These are phyloP conservation scores for Ensete glaucum DNA, from an alignment of 176 grass and related monocot genomes.

Conservation along the genomic window DNA sequence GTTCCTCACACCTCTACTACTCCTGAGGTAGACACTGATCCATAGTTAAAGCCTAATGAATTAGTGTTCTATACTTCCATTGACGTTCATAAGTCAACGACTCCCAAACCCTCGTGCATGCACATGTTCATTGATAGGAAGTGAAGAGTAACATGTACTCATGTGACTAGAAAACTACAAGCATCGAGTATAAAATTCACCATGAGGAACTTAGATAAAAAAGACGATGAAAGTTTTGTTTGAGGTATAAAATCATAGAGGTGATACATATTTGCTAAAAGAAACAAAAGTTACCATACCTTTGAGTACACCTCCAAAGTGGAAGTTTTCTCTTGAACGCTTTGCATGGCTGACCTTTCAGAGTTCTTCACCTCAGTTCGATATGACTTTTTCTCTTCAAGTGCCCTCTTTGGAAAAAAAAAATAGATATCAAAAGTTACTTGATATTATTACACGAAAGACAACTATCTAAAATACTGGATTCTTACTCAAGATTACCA, in stretches of 20 bases:
- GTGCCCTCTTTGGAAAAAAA: constrained; percentile 33
- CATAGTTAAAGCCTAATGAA: too few species aligned
- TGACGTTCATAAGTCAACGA: neutral
- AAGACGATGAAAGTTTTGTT: neutral
- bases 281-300: constrained; percentile 27
- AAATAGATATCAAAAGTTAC: constrained; percentile 15
- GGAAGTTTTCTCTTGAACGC: constrained; percentile 51
- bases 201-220: too few species aligned
- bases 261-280: neutral
- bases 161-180: neutral
- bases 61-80: neutral
- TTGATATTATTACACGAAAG: neutral
- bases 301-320: constrained; percentile 53
- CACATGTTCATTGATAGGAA: neutral
- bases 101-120: neutral
- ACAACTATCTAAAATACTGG: neutral
- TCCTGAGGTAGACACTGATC: too few species aligned
- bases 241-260: neutral
- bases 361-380: constrained; percentile 48
- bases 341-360: constrained; percentile 51
- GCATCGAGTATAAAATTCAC: too few species aligned
- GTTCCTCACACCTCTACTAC: neutral
- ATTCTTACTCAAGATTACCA: neutral
- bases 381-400: constrained; percentile 64
- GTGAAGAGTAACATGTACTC: neutral